phyloP scores from a whole-genome alignment of 352 stramenopile species.

The Phytophthora pistaciae region DNA sequence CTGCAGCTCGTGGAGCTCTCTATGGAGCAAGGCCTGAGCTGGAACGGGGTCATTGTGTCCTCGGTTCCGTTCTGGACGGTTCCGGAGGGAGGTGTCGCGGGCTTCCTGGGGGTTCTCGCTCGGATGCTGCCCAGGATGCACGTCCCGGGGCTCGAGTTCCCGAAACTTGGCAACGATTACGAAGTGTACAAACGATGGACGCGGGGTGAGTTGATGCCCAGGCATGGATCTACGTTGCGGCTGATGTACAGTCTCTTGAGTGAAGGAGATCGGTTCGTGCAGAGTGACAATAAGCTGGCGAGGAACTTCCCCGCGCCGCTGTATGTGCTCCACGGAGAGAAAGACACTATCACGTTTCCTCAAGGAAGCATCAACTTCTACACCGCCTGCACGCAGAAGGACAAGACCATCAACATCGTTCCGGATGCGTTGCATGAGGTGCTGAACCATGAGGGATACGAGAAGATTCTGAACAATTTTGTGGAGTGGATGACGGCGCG shows the following conservation, averaged over 20 bases:
- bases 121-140: slow-evolving; percentile 43
- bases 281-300: slow-evolving; percentile 30
- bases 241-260: slow-evolving; percentile 37
- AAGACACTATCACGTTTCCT: slow-evolving; percentile 46
- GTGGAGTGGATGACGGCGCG: slow-evolving; percentile 46
- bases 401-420: slow-evolving; percentile 61
- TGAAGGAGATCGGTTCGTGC: slow-evolving; percentile 30
- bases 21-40: slow-evolving; percentile 25
- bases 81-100: slow-evolving; percentile 31
- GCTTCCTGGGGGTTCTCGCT: slow-evolving; percentile 34
- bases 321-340: slow-evolving; percentile 50
- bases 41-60: slow-evolving; percentile 57
- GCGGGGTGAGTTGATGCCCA: slow-evolving; percentile 43
- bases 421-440: slow-evolving; percentile 48
- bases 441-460: slow-evolving; percentile 46
- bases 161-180: slow-evolving; percentile 39
- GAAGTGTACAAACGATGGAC: slow-evolving; percentile 39
- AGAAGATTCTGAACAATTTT: slow-evolving; percentile 43
- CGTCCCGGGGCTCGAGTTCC: slow-evolving; percentile 38
- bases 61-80: slow-evolving; percentile 40
- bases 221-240: slow-evolving; percentile 37
- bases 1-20: slow-evolving; percentile 43
- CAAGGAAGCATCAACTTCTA: slow-evolving; percentile 50
- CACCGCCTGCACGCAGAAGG: slow-evolving; percentile 34
- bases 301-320: slow-evolving; percentile 39